Evolutionary conservation across 176 grass and related monocot species (phyloP).

Genomic region (Saccharum officinarum): DNA sequence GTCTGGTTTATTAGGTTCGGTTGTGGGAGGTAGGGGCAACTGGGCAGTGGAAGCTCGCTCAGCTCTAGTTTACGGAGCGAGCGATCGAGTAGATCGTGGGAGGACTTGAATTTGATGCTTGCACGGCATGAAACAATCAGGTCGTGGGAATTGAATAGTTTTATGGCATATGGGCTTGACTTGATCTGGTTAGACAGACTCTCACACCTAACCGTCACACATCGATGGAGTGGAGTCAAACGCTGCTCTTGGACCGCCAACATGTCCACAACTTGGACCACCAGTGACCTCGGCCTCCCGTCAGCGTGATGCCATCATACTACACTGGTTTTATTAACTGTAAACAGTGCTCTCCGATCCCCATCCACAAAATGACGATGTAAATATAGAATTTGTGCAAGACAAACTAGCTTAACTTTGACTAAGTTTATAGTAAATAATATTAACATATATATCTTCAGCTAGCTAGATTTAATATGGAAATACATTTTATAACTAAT

Average conservation of each 20-base stretch:
- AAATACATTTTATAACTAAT: too few relatives aligned
- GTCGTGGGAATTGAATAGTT: slow-evolving; percentile 34
- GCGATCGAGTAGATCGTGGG: background rate
- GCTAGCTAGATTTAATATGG: too few relatives aligned
- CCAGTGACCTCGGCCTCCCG: slow-evolving; percentile 31
- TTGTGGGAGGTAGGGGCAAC: background rate
- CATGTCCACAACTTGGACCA: slow-evolving; percentile 31
- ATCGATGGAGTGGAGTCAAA: slow-evolving; percentile 22
- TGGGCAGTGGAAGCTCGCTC: background rate
- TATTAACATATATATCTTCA: too few relatives aligned
- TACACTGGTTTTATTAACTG: background rate
- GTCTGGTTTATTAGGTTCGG: background rate
- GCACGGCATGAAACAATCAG: slow-evolving; percentile 49
- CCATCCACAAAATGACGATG: too few relatives aligned
- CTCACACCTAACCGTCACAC: slow-evolving; percentile 20
- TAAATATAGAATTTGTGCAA: too few relatives aligned
- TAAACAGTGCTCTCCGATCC: too few relatives aligned
- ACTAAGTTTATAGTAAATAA: too few relatives aligned
- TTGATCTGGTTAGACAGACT: slow-evolving; percentile 23
- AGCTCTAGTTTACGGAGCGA: background rate
- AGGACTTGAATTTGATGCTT: slow-evolving; percentile 47
- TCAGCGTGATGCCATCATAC: slow-evolving; percentile 42
- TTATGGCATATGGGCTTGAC: slow-evolving; percentile 43
- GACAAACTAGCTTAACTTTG: too few relatives aligned
- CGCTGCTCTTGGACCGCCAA: slow-evolving; percentile 34